Evolutionary conservation across 768 basidiomycete genomes (phyloP).

Genomic region (Lactarius deliciosus): DNA sequence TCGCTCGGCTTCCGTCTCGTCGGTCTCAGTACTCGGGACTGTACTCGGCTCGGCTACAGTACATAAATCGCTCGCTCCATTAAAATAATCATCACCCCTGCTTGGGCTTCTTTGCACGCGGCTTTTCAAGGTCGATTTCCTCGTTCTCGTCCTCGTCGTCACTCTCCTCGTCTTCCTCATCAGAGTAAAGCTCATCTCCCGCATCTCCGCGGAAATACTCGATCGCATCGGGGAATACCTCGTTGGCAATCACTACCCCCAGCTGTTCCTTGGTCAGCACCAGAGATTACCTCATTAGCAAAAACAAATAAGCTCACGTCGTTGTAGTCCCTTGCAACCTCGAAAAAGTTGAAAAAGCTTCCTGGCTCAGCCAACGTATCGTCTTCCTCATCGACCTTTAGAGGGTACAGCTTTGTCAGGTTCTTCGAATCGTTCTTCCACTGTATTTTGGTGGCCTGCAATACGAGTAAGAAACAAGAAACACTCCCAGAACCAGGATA

Average conservation of each 20-base stretch:
- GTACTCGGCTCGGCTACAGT: background rate
- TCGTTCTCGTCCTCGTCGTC: conserved; percentile 72
- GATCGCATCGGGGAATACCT: conserved; percentile 78
- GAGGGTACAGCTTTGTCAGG: conserved; percentile 78
- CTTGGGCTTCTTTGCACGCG: conserved; percentile 67
- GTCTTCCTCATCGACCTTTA: conserved; percentile 59
- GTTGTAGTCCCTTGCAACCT: conserved; percentile 58
- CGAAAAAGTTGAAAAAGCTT: conserved; percentile 89
- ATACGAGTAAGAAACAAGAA: conserved; percentile 16
- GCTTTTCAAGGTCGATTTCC: conserved; percentile 88
- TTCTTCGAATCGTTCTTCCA: conserved; percentile 80
- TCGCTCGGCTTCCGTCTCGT: background rate
- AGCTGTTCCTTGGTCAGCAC: conserved; percentile 45
- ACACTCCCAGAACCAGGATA: background rate
- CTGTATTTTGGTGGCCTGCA: conserved; percentile 63
- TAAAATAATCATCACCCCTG: conserved; percentile 45
- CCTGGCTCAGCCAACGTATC: conserved; percentile 66
- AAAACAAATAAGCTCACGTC: conserved; percentile 52
- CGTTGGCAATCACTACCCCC: conserved; percentile 68
- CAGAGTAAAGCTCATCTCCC: conserved; percentile 60
- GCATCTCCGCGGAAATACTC: conserved; percentile 76
- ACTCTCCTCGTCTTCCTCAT: conserved; percentile 66
- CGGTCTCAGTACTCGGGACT: background rate
- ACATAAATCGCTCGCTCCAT: conserved; percentile 9
- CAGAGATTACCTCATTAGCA: background rate